Base-by-base conservation (phyloP, 2,329 filamentous ascomycete species). In the Endocalyx cinctus region DNA sequence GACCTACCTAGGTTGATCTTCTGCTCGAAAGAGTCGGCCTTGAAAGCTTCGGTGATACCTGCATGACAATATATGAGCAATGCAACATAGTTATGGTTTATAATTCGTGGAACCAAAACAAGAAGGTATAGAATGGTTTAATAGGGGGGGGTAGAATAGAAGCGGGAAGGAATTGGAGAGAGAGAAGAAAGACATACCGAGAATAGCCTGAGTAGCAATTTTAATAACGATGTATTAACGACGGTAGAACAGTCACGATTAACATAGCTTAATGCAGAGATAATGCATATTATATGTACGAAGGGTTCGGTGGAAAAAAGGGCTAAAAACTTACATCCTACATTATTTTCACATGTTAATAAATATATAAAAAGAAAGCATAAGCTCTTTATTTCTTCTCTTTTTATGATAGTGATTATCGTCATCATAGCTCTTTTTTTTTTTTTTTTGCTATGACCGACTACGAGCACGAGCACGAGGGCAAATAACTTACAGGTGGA, bases 1-100 rank as follows among this genome's bases (percentile, higher is more conserved):
- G 27, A 18, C 74, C 57, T 69, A 84, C 85, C 92, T 42, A 98
- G 73, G 73, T 97, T 97, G 75, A 98, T 97, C 81, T 97, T 98
- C 72, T 95, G 80, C 45, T 79, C 71, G 66, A 94, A 90, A 56
- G 73, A 77, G 64, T 98, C 92, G 66, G 89, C 89, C 77, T 97
- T 98, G 84, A 92, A 98, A 42, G 92, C 92, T 72, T 98, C 92
- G 45, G 92, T 97, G 69, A 98, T 88, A 63, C 86, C 84, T 82
- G 47, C 15, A 33, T 27, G n/a, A n/a, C n/a, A n/a, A n/a, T n/a
- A n/a, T n/a, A n/a, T 34, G 26, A 17, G 10, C 15, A 3, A 16
- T 38, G 39, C 31, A 43, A 19, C 31, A 26, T 11, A n/a, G 27
- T 38, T 33, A 11, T 28, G 36, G 17, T 32, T n/a, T 12, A 16